Percentiles rank a stretch among this genome's conserved stretches.
Conservation (phyloP, 2,329 filamentous ascomycete species). For the Talaromyces marneffei region DNA sequence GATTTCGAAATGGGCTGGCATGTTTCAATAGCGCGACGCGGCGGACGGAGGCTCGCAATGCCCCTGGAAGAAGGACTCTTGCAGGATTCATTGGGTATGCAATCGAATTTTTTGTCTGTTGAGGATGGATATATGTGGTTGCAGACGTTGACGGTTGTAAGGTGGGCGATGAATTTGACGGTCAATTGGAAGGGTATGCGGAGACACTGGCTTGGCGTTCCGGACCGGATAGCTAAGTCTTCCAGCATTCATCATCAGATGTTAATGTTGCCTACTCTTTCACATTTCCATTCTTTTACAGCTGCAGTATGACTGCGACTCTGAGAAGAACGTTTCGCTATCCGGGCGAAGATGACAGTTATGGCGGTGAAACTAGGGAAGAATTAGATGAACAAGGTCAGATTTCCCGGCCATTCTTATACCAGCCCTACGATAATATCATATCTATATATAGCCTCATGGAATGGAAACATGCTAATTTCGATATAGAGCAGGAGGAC, state of each 20-base stretch:
- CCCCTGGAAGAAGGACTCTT: constrained; percentile 1
- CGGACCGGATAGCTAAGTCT: background rate
- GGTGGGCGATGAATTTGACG: background rate
- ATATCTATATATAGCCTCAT: background rate
- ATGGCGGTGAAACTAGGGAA: constrained; percentile 44
- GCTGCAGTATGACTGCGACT: constrained; percentile 45
- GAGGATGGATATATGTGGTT: background rate
- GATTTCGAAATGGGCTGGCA: constrained; percentile 8
- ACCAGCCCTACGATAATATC: background rate
- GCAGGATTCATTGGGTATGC: constrained; percentile 2
- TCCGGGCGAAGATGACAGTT: constrained; percentile 50
- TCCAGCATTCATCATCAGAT: background rate
- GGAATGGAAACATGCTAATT: constrained; percentile 6
- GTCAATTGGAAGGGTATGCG: background rate
- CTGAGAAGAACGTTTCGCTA: constrained; percentile 74
- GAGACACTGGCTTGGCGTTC: constrained; percentile 10
- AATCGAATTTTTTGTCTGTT: background rate
- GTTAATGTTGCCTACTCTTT: background rate
- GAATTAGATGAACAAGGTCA: constrained; percentile 71
- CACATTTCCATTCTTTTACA: background rate
- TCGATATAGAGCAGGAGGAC: constrained; percentile 36
- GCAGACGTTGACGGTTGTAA: background rate
- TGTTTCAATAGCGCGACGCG: background rate
- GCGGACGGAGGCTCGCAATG: constrained; percentile 1
- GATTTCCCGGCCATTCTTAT: background rate